Evolutionary conservation across 1,284 basidiomycete species (phyloP).

Genomic region (Malassezia equina): DNA sequence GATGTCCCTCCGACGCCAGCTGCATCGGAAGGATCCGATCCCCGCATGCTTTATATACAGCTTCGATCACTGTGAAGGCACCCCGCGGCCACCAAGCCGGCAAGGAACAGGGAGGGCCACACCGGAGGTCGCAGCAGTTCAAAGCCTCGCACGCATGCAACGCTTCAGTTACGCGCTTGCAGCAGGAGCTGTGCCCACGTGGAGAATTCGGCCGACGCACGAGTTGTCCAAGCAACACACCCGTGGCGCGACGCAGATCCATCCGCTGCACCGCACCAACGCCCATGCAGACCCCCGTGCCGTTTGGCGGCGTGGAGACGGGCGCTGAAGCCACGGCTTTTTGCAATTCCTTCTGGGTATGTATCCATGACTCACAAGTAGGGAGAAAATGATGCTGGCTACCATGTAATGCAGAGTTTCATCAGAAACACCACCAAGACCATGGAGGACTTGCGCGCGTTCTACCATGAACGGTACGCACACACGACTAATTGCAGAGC

Average conservation of each 20-base stretch:
- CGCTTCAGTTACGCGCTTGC: neutral
- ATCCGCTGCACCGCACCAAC: neutral
- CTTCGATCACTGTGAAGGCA: neutral
- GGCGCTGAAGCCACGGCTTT: conserved; percentile 55
- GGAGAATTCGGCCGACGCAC: conserved; percentile 4
- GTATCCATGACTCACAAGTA: conserved; percentile 11
- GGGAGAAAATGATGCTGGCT: conserved; percentile 61
- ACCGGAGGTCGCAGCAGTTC: neutral
- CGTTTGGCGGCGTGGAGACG: conserved; percentile 1
- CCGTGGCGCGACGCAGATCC: neutral
- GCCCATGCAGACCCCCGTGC: neutral
- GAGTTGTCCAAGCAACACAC: conserved; percentile 2
- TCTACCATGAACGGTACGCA: conserved; percentile 68
- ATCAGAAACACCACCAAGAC: conserved; percentile 76
- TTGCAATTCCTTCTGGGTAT: conserved; percentile 86
- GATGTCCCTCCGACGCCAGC: neutral
- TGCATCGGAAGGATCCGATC: neutral
- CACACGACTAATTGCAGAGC: conserved; percentile 53
- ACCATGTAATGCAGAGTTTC: conserved; percentile 76
- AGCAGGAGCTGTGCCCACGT: neutral
- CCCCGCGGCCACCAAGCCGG: too few species aligned
- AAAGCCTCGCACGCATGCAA: neutral
- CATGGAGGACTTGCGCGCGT: conserved; percentile 72
- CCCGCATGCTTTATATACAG: neutral
- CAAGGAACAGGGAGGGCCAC: neutral